These are phyloP conservation scores for Piper longum DNA, from an alignment of 164 flowering plant genomes.

Conservation along the genomic window DNA sequence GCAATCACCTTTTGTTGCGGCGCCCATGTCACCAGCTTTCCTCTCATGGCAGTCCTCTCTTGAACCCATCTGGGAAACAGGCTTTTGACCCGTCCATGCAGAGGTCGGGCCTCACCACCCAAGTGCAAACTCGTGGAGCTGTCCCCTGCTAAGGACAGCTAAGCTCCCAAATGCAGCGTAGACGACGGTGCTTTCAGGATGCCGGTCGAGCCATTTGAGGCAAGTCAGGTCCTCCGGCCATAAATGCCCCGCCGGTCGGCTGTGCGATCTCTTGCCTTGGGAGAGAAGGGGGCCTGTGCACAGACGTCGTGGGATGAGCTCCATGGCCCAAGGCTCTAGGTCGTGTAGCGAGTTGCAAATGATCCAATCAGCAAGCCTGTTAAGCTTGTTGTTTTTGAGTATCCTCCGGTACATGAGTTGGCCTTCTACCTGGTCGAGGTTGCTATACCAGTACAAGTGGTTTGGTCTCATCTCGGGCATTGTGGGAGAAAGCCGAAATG, in stretches of 20 bases:
- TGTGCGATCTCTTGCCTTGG: not conserved
- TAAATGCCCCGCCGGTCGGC: conserved; percentile 9
- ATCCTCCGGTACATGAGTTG: conserved; percentile 4
- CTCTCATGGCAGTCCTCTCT: too few species aligned
- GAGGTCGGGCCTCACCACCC: too few species aligned
- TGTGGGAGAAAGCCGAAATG: conserved; percentile 14
- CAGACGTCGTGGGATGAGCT: too few species aligned
- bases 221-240: conserved; percentile 32
- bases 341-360: conserved; percentile 26
- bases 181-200: conserved; percentile 23
- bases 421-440: conserved; percentile 6
- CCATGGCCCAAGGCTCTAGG: conserved; percentile 18
- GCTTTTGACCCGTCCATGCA: too few species aligned
- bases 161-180: conserved; percentile 34
- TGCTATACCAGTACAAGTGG: conserved; percentile 15
- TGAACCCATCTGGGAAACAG: too few species aligned
- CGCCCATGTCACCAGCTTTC: too few species aligned
- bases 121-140: too few species aligned
- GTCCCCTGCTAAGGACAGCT: too few species aligned
- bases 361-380: conserved; percentile 9
- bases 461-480: conserved; percentile 15
- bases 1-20: too few species aligned
- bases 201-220: conserved; percentile 31
- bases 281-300: too few species aligned
- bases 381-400: not conserved